Percentiles rank a stretch among this genome's conserved stretches.
These are phyloP conservation scores for Ophiostoma triangulosporum DNA, from an alignment of 2,329 filamentous ascomycete species.

Conservation along the genomic window DNA sequence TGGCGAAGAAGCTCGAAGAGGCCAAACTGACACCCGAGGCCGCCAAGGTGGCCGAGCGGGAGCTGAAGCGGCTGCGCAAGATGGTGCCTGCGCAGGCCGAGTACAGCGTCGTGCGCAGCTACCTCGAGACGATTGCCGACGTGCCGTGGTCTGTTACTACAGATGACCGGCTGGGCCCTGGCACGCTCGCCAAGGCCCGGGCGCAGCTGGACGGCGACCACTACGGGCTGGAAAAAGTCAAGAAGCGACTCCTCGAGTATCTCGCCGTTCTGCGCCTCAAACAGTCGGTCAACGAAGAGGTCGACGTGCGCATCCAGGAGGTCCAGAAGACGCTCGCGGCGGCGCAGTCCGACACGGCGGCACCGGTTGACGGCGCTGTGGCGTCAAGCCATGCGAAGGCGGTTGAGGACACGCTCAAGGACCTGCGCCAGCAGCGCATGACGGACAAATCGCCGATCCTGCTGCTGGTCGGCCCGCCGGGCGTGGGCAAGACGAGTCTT, in stretches of 20 bases:
- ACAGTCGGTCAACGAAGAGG: slow-evolving; percentile 72
- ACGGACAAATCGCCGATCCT: slow-evolving; percentile 93
- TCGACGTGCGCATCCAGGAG: slow-evolving; percentile 64
- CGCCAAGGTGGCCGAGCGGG: slow-evolving; percentile 77
- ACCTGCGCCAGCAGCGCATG: slow-evolving; percentile 49
- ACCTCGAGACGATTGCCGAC: slow-evolving; percentile 84
- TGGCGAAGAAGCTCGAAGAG: slow-evolving; percentile 74
- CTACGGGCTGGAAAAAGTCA: slow-evolving; percentile 91
- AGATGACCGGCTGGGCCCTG: slow-evolving; percentile 69
- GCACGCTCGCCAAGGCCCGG: slow-evolving; percentile 65
- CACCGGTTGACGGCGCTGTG: slow-evolving; percentile 11
- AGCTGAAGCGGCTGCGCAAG: slow-evolving; percentile 77
- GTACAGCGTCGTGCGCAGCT: slow-evolving; percentile 85
- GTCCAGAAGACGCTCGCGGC: slow-evolving; percentile 43
- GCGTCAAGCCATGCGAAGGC: slow-evolving; percentile 4
- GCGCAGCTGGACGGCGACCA: slow-evolving; percentile 93
- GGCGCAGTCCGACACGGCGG: slow-evolving; percentile 27
- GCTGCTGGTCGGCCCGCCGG: slow-evolving; percentile 82
- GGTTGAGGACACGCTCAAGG: neutral
- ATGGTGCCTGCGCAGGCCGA: slow-evolving; percentile 96
- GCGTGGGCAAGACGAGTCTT: slow-evolving; percentile 90
- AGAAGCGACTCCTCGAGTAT: slow-evolving; percentile 91
- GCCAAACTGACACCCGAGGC: slow-evolving; percentile 75
- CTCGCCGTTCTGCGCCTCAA: slow-evolving; percentile 92
- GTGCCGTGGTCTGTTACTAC: slow-evolving; percentile 84